Base-by-base conservation (phyloP, 1,284 basidiomycete genomes). In the Melampsora larici-populina region DNA sequence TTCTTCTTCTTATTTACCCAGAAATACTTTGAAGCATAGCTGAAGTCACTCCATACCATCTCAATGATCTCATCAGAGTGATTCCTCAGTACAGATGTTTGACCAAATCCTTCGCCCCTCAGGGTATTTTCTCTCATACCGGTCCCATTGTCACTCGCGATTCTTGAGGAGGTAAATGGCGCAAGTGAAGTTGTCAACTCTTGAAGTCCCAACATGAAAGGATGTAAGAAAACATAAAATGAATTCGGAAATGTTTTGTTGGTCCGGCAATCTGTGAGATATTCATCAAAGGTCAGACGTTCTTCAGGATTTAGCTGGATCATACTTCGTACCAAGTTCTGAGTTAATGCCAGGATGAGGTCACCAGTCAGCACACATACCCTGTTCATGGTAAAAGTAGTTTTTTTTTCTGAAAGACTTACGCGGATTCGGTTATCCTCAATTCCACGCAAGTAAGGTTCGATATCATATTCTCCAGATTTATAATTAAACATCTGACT, bases 401-500 rank as follows among this genome's bases (percentile, higher is more conserved):
- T 11, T 36, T 43, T 43, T 24, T 17, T 29, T 15, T 24, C 46
- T 43, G 17, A 40, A 18, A 49, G 24, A 84, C 90, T 85, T 82
- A 94, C 93, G 82, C 90, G 87, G 55, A 98, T 89, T 55, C 89
- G 89, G 8, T 87, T 87, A 81, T 98, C 94, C 48, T 92, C 91
- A 66, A 99, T 91, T 46, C 88, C 86, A 40, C 88, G 86, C 33
- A 99, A 85, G 70, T 91, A 89, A 0, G 87, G 84, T 64, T 95
- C 92, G 3, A 96, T 87, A 73, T 88, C 90, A 78, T 92, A 88
- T 80, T 94, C 91, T 1, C 92, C 92, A 80, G 92, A 90, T 29
- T 94, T 87, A 81, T 97, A 99, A 83, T 96, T 95, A 88, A 94
- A 98, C 70, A 99, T 86, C 83, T 98, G 96, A 82, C 92, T 94